Evolutionary conservation across 2,329 filamentous ascomycete genomes (phyloP).

Genomic region (Pseudomassariella vexata): DNA sequence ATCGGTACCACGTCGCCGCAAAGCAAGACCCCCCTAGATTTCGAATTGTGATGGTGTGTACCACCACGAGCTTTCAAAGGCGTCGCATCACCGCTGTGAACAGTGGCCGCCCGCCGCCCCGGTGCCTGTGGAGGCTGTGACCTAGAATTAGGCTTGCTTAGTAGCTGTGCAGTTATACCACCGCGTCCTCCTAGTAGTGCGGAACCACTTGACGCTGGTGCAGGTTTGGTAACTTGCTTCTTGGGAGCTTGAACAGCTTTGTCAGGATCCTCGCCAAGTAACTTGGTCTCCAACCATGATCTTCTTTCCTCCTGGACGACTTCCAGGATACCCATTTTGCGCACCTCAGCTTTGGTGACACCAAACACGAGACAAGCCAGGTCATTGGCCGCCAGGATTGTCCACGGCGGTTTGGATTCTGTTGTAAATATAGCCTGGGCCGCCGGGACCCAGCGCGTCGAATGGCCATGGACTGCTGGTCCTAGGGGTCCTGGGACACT

Average conservation of each 20-base stretch:
- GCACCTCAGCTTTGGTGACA: slow-evolving; percentile 92
- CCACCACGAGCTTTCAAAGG: slow-evolving; percentile 48
- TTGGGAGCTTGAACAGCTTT: slow-evolving; percentile 32
- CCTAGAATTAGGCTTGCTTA: slow-evolving; percentile 72
- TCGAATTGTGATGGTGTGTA: slow-evolving; percentile 63
- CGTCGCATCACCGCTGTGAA: slow-evolving; percentile 50
- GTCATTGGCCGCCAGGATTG: slow-evolving; percentile 93
- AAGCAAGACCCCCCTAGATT: slow-evolving; percentile 81
- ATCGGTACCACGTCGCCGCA: slow-evolving; percentile 99
- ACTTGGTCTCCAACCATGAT: slow-evolving; percentile 82
- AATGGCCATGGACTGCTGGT: slow-evolving; percentile 74
- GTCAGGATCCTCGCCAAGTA: slow-evolving; percentile 58
- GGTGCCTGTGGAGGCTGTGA: slow-evolving; percentile 48
- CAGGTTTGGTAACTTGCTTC: slow-evolving; percentile 27
- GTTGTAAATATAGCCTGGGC: slow-evolving; percentile 97
- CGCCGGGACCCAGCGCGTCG: slow-evolving; percentile 82
- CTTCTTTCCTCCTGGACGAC: slow-evolving; percentile 87
- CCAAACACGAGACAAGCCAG: slow-evolving; percentile 96
- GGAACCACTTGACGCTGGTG: slow-evolving; percentile 36
- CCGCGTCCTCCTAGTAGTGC: slow-evolving; percentile 61
- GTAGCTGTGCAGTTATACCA: slow-evolving; percentile 79
- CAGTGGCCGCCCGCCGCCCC: slow-evolving; percentile 58
- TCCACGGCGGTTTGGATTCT: slow-evolving; percentile 86
- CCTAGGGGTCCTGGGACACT: slow-evolving; percentile 42
- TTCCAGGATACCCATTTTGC: slow-evolving; percentile 90